phyloP scores from a whole-genome alignment of 2,329 filamentous ascomycete genomes.

The Microsporum canis region DNA sequence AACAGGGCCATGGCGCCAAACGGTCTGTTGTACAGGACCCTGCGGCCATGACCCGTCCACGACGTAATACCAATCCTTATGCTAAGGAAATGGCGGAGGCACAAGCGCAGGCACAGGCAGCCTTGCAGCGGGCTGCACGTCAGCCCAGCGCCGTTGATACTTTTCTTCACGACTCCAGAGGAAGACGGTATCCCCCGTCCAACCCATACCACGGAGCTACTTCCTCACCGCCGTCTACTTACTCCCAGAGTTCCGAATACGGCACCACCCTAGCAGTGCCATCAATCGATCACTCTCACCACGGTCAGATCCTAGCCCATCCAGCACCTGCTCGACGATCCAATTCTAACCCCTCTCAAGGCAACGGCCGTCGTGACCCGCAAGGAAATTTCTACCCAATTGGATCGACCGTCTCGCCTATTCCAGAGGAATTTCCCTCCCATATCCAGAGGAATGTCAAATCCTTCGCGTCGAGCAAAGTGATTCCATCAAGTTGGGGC shows the following conservation, averaged over 20 bases:
- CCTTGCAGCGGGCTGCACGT: background rate
- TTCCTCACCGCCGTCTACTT: background rate
- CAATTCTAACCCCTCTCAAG: background rate
- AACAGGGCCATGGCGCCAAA: background rate
- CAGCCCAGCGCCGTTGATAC: background rate
- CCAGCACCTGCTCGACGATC: slow-evolving; percentile 25
- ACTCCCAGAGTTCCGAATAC: background rate
- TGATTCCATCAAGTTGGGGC: slow-evolving; percentile 58
- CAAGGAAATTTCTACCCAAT: slow-evolving; percentile 42
- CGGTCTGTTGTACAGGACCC: background rate
- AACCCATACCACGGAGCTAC: background rate
- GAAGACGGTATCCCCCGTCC: background rate
- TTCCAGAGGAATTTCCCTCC: slow-evolving; percentile 57
- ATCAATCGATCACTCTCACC: background rate
- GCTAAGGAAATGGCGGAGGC: background rate
- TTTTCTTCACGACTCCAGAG: background rate
- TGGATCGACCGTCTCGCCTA: slow-evolving; percentile 60
- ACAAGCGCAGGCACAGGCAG: background rate
- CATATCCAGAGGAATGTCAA: slow-evolving; percentile 42
- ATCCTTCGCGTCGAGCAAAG: slow-evolving; percentile 60
- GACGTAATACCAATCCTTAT: background rate
- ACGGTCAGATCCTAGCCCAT: background rate
- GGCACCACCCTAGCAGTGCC: background rate
- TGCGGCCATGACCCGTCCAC: background rate
- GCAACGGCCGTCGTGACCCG: background rate